Evolutionary conservation across 306 rosid genomes (phyloP).

Genomic region (Castanea sativa): DNA sequence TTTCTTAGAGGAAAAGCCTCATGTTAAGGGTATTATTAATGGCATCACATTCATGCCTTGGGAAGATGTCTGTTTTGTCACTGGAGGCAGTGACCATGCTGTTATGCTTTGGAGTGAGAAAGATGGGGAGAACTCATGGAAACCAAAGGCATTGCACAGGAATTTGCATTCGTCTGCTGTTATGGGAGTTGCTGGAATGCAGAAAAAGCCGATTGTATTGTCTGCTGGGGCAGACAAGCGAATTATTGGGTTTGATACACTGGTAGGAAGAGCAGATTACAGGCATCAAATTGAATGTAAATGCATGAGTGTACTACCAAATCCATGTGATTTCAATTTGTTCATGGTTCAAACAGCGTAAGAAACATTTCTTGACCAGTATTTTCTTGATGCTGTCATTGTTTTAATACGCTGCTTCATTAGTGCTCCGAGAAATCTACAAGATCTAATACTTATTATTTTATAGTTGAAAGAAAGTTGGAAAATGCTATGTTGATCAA

Average conservation of each 20-base stretch:
- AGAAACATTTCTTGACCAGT: constrained; percentile 9
- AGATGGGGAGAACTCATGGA: constrained; percentile 66
- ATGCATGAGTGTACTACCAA: constrained; percentile 83
- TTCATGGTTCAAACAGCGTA: constrained; percentile 90
- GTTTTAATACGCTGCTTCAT: not conserved
- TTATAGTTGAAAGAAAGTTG: not conserved
- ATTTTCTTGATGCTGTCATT: not conserved
- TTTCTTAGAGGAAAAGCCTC: constrained; percentile 83
- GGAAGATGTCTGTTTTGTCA: constrained; percentile 68
- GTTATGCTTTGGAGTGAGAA: constrained; percentile 81
- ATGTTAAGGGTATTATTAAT: constrained; percentile 86
- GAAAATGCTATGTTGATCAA: not conserved
- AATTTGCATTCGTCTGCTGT: constrained; percentile 89
- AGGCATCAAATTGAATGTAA: constrained; percentile 89
- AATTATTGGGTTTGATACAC: constrained; percentile 67
- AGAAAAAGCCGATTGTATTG: constrained; percentile 73
- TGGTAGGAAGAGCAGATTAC: constrained; percentile 67
- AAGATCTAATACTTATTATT: not conserved
- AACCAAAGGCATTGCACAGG: constrained; percentile 79
- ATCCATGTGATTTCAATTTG: constrained; percentile 80
- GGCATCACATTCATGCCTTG: constrained; percentile 80
- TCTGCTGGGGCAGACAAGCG: constrained; percentile 95
- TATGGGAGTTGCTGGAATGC: constrained; percentile 97
- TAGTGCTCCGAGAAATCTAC: not conserved
- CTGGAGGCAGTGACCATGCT: constrained; percentile 95